Percentiles rank a stretch among this genome's conserved stretches.
Evolutionary conservation across 805 yeast genomes (phyloP).

Genomic region (Nakazawaea ernobii): DNA sequence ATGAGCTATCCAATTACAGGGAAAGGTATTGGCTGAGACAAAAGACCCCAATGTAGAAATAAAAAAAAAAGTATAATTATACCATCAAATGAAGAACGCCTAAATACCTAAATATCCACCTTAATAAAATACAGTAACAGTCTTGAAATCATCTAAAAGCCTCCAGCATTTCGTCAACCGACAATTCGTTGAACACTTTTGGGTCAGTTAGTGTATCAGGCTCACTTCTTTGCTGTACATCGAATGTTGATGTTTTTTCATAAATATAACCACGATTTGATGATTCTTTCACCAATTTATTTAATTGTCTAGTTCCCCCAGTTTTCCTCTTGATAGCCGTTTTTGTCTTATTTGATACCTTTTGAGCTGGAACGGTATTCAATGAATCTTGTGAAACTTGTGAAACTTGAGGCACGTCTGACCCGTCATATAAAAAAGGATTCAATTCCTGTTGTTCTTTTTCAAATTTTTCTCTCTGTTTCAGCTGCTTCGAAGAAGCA

Average conservation of each 20-base stretch:
- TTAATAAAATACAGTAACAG: not conserved
- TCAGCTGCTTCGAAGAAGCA: conserved; percentile 2
- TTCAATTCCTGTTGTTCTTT: conserved; percentile 6
- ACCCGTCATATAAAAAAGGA: conserved; percentile 10
- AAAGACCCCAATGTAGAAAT: not conserved
- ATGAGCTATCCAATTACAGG: conserved; percentile 15
- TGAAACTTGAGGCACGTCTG: not conserved
- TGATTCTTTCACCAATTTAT: conserved; percentile 3
- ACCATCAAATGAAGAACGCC: not conserved
- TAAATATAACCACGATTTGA: conserved; percentile 2
- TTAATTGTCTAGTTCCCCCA: not conserved
- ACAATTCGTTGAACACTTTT: not conserved
- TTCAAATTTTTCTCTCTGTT: conserved; percentile 14
- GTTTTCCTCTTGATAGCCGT: not conserved
- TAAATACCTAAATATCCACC: not conserved
- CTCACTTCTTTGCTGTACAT: not conserved
- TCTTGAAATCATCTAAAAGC: conserved; percentile 3
- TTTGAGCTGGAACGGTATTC: conserved; percentile 6
- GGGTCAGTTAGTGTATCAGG: too few species aligned
- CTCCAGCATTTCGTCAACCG: conserved; percentile 17
- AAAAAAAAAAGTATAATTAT: not conserved
- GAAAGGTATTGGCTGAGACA: conserved; percentile 17
- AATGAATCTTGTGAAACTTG: conserved; percentile 9
- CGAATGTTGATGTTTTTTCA: not conserved
- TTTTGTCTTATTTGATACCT: not conserved